phyloP scores from a whole-genome alignment of 2,329 filamentous ascomycete genomes.

The Penicillium fuscoglaucum region DNA sequence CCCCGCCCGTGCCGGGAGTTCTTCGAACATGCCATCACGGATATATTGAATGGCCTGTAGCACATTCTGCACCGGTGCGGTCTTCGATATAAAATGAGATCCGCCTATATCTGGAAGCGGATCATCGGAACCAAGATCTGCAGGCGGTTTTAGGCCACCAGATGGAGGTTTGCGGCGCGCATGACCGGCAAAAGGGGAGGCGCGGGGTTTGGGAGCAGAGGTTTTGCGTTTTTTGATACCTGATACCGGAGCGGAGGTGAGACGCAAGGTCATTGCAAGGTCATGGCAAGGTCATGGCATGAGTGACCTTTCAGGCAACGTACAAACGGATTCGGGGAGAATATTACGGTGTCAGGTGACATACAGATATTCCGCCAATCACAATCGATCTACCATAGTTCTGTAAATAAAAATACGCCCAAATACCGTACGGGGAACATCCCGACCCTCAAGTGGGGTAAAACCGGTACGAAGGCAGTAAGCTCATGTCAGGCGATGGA shows the following conservation, averaged over 20 bases:
- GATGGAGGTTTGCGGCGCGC: conserved; percentile 43
- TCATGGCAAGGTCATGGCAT: neutral
- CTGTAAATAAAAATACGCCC: conserved; percentile 12
- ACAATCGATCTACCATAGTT: conserved; percentile 3
- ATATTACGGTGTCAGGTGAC: conserved; percentile 23
- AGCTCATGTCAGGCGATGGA: neutral
- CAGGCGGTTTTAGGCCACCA: conserved; percentile 29
- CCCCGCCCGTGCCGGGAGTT: conserved; percentile 56
- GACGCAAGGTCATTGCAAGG: conserved; percentile 47
- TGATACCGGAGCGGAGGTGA: conserved; percentile 50
- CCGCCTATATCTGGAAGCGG: conserved; percentile 54
- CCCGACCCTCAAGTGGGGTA: neutral
- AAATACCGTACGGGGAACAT: conserved; percentile 10
- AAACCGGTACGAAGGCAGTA: neutral
- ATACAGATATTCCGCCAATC: conserved; percentile 13
- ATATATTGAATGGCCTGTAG: conserved; percentile 56
- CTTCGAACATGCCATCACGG: conserved; percentile 55
- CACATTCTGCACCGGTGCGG: conserved; percentile 51
- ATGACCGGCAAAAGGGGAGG: conserved; percentile 45
- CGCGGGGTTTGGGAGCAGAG: conserved; percentile 29
- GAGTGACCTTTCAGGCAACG: neutral
- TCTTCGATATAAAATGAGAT: conserved; percentile 50
- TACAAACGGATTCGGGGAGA: neutral
- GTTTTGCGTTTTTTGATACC: conserved; percentile 46
- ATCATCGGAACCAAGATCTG: conserved; percentile 32